Evolutionary conservation across 805 yeast species (phyloP).

Genomic region (Candida adriatica): DNA sequence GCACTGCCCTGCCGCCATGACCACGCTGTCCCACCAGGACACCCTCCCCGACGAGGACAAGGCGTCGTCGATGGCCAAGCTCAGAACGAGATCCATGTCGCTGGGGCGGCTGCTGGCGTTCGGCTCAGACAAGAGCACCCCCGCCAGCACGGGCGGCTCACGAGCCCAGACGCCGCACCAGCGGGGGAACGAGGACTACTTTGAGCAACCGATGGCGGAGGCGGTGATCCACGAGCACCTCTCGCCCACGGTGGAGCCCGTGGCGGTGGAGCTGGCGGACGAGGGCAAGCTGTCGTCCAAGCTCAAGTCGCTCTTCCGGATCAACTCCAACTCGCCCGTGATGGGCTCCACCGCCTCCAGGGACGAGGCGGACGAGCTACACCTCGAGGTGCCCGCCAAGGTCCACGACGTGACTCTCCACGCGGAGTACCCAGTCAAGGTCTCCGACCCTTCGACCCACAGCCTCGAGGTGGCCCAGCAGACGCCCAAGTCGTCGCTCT

Average conservation of each 20-base stretch:
- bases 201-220: constrained; percentile 5
- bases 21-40: too few relatives aligned
- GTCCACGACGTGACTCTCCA: constrained; percentile 10
- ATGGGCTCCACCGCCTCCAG: constrained; percentile 9
- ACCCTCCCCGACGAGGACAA: too few relatives aligned
- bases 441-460: constrained; percentile 4
- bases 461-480: constrained; percentile 6
- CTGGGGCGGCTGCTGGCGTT: constrained; percentile 34
- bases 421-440: constrained; percentile 6
- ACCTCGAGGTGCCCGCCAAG: constrained; percentile 13
- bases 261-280: constrained; percentile 1
- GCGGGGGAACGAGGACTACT: constrained; percentile 1
- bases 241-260: constrained; percentile 7
- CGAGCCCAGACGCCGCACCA: constrained; percentile 9
- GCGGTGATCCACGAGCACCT: constrained; percentile 12
- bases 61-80: constrained; percentile 17
- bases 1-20: too few relatives aligned
- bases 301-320: constrained; percentile 19
- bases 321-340: constrained; percentile 16
- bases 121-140: constrained; percentile 20
- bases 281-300: constrained; percentile 16
- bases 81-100: constrained; percentile 36
- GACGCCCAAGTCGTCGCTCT: constrained; percentile 8
- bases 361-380: constrained; percentile 6
- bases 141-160: constrained; percentile 4